phyloP scores from a whole-genome alignment of 306 rosid species.

The barrel medic (Medicago truncatula) region MtrunA17r5.0-ANR NC_053042.1:3404501-3405000 shows the following conservation, averaged over 20 bases:
- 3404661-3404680: background rate
- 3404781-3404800: background rate
- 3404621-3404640: background rate
- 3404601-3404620: background rate
- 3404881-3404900: background rate
- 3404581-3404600: background rate
- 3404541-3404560: slow-evolving; percentile 55
- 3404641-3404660: background rate
- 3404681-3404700: background rate
- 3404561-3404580: slow-evolving; percentile 57
- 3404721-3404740: background rate
- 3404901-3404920: background rate
- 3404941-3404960: background rate
- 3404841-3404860: background rate
- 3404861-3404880: background rate
- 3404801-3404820: background rate
- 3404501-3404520: slow-evolving; percentile 32
- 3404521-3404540: slow-evolving; percentile 69
- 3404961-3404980: background rate
- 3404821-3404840: background rate
- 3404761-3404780: background rate
- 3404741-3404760: background rate
- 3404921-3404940: background rate
- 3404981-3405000: background rate
- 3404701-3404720: background rate